Conservation (phyloP, 1,284 basidiomycete species). For the Heterobasidion irregulare region DNA sequence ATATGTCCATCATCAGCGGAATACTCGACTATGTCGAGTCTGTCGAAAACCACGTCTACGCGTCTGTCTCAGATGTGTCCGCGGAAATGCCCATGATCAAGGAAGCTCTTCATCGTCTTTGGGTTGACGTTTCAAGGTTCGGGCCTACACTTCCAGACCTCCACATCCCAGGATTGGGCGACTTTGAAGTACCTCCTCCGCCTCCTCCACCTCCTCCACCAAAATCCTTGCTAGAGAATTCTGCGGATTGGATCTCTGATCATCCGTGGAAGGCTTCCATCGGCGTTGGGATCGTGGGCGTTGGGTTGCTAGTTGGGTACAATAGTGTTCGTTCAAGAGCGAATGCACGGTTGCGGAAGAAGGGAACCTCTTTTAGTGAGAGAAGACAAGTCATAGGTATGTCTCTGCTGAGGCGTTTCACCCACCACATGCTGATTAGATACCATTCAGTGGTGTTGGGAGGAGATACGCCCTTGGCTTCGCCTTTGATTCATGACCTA, state of each 20-base stretch:
- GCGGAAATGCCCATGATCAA: constrained; percentile 55
- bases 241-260: constrained; percentile 41
- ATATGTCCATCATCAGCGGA: constrained; percentile 45
- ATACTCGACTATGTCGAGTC: constrained; percentile 64
- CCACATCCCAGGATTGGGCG: constrained; percentile 54
- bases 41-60: constrained; percentile 55
- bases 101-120: constrained; percentile 60
- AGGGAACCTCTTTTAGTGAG: constrained; percentile 31
- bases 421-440: background rate
- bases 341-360: constrained; percentile 16
- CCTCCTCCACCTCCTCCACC: constrained; percentile 48
- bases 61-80: constrained; percentile 48
- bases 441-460: constrained; percentile 61
- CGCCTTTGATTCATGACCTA: constrained; percentile 62
- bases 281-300: constrained; percentile 45
- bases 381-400: constrained; percentile 65
- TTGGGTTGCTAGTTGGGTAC: constrained; percentile 54
- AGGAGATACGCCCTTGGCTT: constrained; percentile 62
- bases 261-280: constrained; percentile 56
- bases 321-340: constrained; percentile 17
- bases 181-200: constrained; percentile 66
- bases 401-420: constrained; percentile 17
- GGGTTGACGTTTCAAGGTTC: constrained; percentile 71
- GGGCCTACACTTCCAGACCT: constrained; percentile 63
- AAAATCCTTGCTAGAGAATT: constrained; percentile 32